Evolutionary conservation across 306 rosid species (phyloP).

Genomic region (Adenanthera pavonina): DNA sequence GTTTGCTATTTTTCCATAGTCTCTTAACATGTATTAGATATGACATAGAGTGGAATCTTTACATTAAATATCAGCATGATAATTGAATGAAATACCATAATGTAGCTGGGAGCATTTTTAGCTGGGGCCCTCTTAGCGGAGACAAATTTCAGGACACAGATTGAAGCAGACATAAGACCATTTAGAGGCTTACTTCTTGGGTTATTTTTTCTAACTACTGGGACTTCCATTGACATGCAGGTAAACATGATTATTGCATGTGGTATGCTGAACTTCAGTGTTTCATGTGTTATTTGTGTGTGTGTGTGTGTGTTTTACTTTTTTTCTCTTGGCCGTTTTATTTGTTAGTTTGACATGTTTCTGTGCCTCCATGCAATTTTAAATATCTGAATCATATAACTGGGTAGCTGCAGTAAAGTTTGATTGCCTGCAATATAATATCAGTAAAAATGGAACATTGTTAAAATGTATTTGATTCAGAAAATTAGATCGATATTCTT

Average conservation of each 20-base stretch:
- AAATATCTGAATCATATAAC: conserved; percentile 31
- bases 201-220: conserved; percentile 87
- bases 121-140: conserved; percentile 98
- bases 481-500: not conserved
- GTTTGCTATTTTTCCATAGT: conserved; percentile 38
- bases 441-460: conserved; percentile 14
- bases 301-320: not conserved
- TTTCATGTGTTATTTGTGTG: not conserved
- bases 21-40: not conserved
- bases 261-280: conserved; percentile 10
- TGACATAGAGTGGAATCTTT: conserved; percentile 18
- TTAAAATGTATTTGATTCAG: not conserved
- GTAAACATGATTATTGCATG: conserved; percentile 47
- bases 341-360: conserved; percentile 18
- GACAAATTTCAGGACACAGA: conserved; percentile 97
- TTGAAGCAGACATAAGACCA: conserved; percentile 99
- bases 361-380: conserved; percentile 23
- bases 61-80: conserved; percentile 12
- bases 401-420: conserved; percentile 9
- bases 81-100: conserved; percentile 37
- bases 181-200: conserved; percentile 97
- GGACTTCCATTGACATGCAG: conserved; percentile 91
- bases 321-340: conserved; percentile 14
- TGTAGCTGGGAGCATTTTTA: conserved; percentile 98
- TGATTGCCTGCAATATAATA: conserved; percentile 11